These are phyloP conservation scores for Fusarium musae DNA, from an alignment of 2,329 filamentous ascomycete species.

Conservation along the genomic window DNA sequence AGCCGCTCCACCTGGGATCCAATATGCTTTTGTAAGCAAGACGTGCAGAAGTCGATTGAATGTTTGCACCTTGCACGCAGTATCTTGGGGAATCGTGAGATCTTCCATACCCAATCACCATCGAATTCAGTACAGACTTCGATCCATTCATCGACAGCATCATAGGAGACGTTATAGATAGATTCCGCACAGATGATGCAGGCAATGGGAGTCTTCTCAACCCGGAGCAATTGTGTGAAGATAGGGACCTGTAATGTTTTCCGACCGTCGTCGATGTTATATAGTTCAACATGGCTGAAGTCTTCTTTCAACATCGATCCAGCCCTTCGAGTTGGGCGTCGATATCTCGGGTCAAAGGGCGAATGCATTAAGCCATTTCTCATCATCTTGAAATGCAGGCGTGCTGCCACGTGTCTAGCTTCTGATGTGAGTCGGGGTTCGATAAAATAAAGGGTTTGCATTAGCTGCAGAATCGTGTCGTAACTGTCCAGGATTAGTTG, in stretches of 20 bases:
- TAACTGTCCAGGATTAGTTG: background rate
- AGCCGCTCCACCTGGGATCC: background rate
- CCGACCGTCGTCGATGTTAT: background rate
- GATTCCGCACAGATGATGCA: background rate
- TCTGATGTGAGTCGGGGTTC: background rate
- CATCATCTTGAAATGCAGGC: background rate
- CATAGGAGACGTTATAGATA: background rate
- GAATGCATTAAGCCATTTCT: background rate
- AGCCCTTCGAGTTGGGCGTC: background rate
- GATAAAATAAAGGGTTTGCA: background rate
- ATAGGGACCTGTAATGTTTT: background rate
- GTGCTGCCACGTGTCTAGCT: background rate
- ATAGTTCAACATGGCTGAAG: background rate
- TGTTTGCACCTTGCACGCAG: background rate
- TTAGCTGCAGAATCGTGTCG: background rate
- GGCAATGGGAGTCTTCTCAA: background rate
- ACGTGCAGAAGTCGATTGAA: background rate
- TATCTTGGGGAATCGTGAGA: background rate
- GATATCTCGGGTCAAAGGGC: background rate
- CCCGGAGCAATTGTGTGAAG: background rate
- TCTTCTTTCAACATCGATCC: background rate
- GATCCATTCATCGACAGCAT: background rate
- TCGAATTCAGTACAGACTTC: background rate
- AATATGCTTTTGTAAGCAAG: background rate
- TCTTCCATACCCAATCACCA: background rate